phyloP scores from a whole-genome alignment of 371 early-diverging fungal genomes.

The Zopfochytrium polystomum region DNA sequence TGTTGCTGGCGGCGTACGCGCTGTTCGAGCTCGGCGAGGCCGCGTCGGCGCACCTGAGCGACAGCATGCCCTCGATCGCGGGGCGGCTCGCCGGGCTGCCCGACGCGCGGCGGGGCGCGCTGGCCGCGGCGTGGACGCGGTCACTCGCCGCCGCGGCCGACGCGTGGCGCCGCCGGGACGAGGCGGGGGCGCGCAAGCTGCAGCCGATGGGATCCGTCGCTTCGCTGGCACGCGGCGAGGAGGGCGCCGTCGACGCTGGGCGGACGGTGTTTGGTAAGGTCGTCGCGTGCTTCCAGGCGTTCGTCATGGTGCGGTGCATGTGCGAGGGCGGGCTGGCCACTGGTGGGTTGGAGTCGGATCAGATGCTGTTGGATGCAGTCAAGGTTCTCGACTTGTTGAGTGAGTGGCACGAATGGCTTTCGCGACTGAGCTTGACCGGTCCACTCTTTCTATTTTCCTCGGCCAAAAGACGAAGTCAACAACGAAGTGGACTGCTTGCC shows the following conservation, averaged over 20 bases:
- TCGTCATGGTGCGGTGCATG: conserved; percentile 27
- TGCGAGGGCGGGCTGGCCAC: conserved; percentile 10
- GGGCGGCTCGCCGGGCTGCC: too few species aligned
- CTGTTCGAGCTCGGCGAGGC: too few species aligned
- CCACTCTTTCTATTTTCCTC: neutral
- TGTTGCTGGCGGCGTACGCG: too few species aligned
- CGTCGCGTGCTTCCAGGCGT: conserved; percentile 33
- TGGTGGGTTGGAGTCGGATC: conserved; percentile 12
- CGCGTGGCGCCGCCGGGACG: too few species aligned
- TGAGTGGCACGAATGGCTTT: conserved; percentile 6
- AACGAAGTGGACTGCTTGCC: conserved; percentile 32
- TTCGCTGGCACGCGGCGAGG: too few species aligned
- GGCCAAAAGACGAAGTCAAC: conserved; percentile 41
- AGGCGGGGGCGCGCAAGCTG: too few species aligned
- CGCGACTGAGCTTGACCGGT: neutral
- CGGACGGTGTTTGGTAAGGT: conserved; percentile 28
- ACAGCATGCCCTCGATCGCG: too few species aligned
- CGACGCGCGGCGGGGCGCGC: too few species aligned
- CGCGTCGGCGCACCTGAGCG: too few species aligned
- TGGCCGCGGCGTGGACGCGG: too few species aligned
- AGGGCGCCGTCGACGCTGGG: neutral
- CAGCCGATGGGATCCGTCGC: too few species aligned
- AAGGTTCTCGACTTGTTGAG: conserved; percentile 32
- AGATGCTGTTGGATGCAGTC: conserved; percentile 20
- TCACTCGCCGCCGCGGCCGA: too few species aligned